Base-by-base conservation (phyloP, 805 yeast genomes). In the Nakazawaea laoshanensis region DNA sequence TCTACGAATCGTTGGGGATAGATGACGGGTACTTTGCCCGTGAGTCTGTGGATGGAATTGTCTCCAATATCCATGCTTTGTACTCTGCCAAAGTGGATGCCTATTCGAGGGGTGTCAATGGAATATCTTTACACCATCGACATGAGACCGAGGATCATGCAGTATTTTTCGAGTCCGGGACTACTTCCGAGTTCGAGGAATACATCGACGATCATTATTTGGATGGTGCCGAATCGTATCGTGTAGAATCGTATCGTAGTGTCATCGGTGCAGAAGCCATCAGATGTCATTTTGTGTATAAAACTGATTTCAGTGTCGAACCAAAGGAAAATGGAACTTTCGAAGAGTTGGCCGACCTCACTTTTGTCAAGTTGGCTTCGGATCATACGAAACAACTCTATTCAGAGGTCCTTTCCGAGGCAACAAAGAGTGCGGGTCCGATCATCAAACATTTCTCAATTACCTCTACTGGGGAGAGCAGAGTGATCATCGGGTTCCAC, bases 51-150 rank as follows among this genome's bases (percentile, higher is more conserved):
- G 74, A 70, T 33, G 83, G 79, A 40, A 82, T 89, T 44, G 88
- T 84, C 12, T 71, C 79, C 35, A 87, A 88, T 50, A 84, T 89
- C 46, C 82, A 82, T 49, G 82, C 96, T 7, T 65, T 89, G 35
- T 89, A 89, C 58, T 84, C 96, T 21, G 88, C 96, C 37, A 92
- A 92, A 54, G 71, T 92, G 34, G 92, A 89, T 45, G 94, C 95
- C 6, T 84, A 69, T 51, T 81, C 92, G 3, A 60, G 70, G 41
- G 68, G 77, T 30, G 70, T 50, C 43, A 58, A 57, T 38, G 60
- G 62, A 41, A 78, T 79, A 14, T 70, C 76, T 43, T 78, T 89
- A 42, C 84, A 79, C 42, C 84, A 86, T 54, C 79, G 78, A 52
- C 70, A 87, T 42, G 88, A 85, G 53, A 70, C 73, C 29, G 79